Conservation (phyloP, 23 red algal species). For the Gracilariopsis chorda region DNA sequence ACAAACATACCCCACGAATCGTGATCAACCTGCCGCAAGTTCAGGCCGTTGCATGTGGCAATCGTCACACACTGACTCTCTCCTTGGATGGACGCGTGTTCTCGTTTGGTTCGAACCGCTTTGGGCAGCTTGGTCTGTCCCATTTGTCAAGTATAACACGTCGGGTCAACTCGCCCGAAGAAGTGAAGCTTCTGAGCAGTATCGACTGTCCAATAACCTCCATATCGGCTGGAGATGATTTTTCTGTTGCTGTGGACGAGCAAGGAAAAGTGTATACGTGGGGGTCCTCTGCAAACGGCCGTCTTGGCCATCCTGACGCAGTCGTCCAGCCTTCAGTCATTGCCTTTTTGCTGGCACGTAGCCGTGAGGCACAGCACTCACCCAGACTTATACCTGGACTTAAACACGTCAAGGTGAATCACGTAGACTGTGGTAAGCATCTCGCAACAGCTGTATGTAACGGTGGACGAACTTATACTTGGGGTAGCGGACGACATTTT, state of each 20-base stretch:
- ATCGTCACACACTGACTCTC: slow-evolving; percentile 9
- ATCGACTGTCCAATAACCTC: neutral
- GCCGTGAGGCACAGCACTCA: neutral
- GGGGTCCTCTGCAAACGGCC: slow-evolving; percentile 5
- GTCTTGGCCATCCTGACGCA: slow-evolving; percentile 13
- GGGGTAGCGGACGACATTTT: slow-evolving; percentile 46
- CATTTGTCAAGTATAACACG: neutral
- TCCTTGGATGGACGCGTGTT: slow-evolving; percentile 28
- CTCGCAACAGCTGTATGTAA: slow-evolving; percentile 12
- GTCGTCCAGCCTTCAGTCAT: neutral
- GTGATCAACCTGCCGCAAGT: neutral
- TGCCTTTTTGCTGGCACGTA: neutral
- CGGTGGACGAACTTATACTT: slow-evolving; percentile 11
- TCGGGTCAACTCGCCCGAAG: neutral
- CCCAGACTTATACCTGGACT: slow-evolving; percentile 21
- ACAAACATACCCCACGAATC: neutral
- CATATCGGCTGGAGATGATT: slow-evolving; percentile 46
- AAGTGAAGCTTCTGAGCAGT: neutral
- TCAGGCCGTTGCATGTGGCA: slow-evolving; percentile 15
- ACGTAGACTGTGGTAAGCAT: neutral
- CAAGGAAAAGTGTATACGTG: slow-evolving; percentile 45
- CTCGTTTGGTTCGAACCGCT: slow-evolving; percentile 26
- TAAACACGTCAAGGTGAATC: neutral
- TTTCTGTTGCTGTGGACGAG: slow-evolving; percentile 43
- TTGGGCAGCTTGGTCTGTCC: slow-evolving; percentile 34